Base-by-base conservation (phyloP, 352 stramenopile genomes). In the Phytophthora aleatoria region DNA sequence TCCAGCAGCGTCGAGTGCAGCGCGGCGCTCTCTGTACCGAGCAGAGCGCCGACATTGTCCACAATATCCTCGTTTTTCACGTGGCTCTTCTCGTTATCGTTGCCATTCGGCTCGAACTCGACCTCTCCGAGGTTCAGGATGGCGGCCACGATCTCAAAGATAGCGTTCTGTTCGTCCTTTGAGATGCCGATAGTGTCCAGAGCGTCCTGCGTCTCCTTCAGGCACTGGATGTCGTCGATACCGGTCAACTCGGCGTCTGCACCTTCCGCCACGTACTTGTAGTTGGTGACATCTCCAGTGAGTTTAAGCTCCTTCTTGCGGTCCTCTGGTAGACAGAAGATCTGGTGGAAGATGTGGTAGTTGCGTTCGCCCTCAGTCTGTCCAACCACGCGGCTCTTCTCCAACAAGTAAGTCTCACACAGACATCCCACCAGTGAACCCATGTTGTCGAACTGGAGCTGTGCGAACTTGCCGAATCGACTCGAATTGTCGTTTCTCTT, bases 331-430 rank as follows among this genome's bases (percentile, higher is more conserved):
- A 93, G 73, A 15, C 69, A 71, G 70, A 96, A 90, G 51, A 99
- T 83, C 72, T 99, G 89, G 81, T 99, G 99, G 74, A 99, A 99
- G 35, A 99, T 88, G 76, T 99, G 97, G 84, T 98, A 99, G 74
- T 99, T 99, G 42, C 97, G 80, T 74, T 99, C 97, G 0, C 92
- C 90, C 16, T 78, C 45, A 1, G 82, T 83, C 75, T 98, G 95
- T 49, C 85, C 79, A 3, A 98, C 86, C 3, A 99, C 85, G 15
- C 97, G 92, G 36, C 92, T 96, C 73, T 99, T 99, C 72, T 99
- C 97, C 10, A 99, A 77, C 35, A 99, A 73, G 73, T 99, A 99
- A 1, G 95, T 98, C 59, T 91, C 83, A 48, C 79, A 89, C 30
- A 84, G 73, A 54, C 83, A 83, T 12, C 85, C 85, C 8, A 91